Percentiles rank a stretch among this genome's conserved stretches.
These are phyloP conservation scores for Xylariaceae sp. DNA, from an alignment of 2,329 filamentous ascomycete genomes.

Conservation along the genomic window DNA sequence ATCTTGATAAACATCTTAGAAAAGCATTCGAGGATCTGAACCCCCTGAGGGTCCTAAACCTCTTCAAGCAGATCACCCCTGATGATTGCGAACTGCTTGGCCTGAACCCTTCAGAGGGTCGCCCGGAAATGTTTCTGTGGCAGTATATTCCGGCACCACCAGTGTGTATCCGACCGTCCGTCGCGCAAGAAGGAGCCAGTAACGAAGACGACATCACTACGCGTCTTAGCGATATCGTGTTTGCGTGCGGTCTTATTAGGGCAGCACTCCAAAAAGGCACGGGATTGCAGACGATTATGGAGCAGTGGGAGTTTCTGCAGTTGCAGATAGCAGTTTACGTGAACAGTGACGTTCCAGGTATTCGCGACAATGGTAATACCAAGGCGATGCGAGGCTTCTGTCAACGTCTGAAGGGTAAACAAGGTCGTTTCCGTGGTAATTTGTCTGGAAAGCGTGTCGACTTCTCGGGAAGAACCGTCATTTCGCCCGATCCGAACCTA, in stretches of 20 bases:
- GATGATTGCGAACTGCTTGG: conserved; percentile 88
- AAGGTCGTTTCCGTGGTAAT: conserved; percentile 94
- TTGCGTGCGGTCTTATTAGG: conserved; percentile 82
- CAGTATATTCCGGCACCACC: conserved; percentile 91
- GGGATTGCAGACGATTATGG: conserved; percentile 84
- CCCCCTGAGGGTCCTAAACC: conserved; percentile 77
- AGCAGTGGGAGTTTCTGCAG: conserved; percentile 97
- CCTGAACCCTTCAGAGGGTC: conserved; percentile 76
- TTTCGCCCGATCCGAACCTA: conserved; percentile 93
- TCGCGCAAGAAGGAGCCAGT: conserved; percentile 85
- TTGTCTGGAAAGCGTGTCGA: conserved; percentile 97
- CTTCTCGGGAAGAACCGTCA: conserved; percentile 95
- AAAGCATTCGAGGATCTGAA: conserved; percentile 95
- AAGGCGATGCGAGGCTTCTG: conserved; percentile 92
- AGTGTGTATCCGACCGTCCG: conserved; percentile 88
- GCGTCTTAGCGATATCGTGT: conserved; percentile 93
- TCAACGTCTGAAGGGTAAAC: conserved; percentile 92
- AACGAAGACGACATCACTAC: conserved; percentile 96
- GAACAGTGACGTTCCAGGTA: conserved; percentile 89
- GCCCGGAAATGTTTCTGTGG: conserved; percentile 97
- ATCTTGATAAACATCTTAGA: conserved; percentile 84
- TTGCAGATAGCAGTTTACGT: conserved; percentile 96
- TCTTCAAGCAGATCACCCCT: conserved; percentile 82
- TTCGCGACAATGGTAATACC: conserved; percentile 81
- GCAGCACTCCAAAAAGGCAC: conserved; percentile 79